These are phyloP conservation scores for Sequoiadendron giganteum DNA, from an alignment of 75 land plant genomes.

Conservation along the genomic window DNA sequence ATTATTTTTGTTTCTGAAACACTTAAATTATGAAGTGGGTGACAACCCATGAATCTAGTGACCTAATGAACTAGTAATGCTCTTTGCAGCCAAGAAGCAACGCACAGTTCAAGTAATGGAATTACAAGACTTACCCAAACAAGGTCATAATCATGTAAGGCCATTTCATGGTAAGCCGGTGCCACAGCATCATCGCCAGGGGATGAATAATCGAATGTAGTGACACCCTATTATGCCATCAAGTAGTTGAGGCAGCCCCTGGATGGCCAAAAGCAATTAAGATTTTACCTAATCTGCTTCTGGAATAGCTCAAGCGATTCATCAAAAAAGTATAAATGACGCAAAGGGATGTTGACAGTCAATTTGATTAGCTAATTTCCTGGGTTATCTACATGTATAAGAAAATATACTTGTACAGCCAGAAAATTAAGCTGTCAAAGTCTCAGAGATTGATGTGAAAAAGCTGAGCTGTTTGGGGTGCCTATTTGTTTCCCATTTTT, in stretches of 20 bases:
- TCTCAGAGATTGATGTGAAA: background rate
- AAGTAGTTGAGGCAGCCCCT: background rate
- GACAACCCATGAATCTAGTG: background rate
- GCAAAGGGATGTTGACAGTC: background rate
- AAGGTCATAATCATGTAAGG: constrained; percentile 21
- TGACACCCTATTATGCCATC: background rate
- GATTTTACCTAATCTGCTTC: background rate
- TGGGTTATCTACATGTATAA: background rate
- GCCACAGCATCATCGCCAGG: constrained; percentile 11
- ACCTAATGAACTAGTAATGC: background rate
- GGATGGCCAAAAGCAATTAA: background rate
- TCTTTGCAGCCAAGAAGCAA: constrained; percentile 80
- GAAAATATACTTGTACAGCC: background rate
- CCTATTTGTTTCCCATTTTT: constrained; percentile 3
- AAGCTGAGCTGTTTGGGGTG: background rate
- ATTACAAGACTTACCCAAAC: constrained; percentile 71
- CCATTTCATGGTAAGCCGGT: constrained; percentile 8
- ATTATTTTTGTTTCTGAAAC: background rate
- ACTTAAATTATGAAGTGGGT: background rate
- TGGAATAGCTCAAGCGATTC: background rate
- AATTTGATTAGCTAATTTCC: background rate
- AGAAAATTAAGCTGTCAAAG: background rate
- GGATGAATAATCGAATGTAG: constrained; percentile 7
- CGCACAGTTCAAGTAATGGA: constrained; percentile 87
- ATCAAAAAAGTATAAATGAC: background rate